Percentiles rank a stretch among this genome's conserved stretches.
phyloP scores from a whole-genome alignment of 2,329 filamentous ascomycete genomes.

The Aspergillaceae sp. region DNA sequence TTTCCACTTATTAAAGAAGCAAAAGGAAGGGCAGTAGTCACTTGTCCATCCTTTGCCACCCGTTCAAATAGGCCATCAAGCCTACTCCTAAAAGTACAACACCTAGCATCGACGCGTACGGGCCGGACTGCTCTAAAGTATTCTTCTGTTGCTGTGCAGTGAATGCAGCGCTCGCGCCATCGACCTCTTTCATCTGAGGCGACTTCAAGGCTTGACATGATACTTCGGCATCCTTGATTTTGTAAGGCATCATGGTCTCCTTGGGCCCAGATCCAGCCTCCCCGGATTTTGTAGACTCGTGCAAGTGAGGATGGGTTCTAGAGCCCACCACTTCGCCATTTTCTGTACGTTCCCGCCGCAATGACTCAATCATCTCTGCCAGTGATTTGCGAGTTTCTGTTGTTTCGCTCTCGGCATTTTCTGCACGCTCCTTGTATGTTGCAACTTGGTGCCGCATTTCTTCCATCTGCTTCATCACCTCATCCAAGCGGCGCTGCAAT shows the following conservation, averaged over 20 bases:
- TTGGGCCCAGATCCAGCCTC: neutral
- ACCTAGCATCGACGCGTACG: slow-evolving; percentile 73
- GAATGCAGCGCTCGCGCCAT: slow-evolving; percentile 36
- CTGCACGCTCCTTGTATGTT: slow-evolving; percentile 65
- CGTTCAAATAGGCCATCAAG: slow-evolving; percentile 78
- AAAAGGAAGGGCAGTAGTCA: slow-evolving; percentile 15
- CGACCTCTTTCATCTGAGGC: slow-evolving; percentile 33
- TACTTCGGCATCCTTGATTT: slow-evolving; percentile 9
- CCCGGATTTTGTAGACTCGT: slow-evolving; percentile 2
- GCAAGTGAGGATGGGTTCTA: slow-evolving; percentile 9
- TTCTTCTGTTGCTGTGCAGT: slow-evolving; percentile 29
- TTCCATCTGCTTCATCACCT: slow-evolving; percentile 70
- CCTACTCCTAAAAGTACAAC: slow-evolving; percentile 75
- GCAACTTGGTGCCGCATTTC: slow-evolving; percentile 74
- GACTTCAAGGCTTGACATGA: slow-evolving; percentile 43
- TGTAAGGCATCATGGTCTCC: neutral
- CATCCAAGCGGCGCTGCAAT: slow-evolving; percentile 64
- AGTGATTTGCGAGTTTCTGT: slow-evolving; percentile 64
- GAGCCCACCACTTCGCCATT: slow-evolving; percentile 38
- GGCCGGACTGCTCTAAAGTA: slow-evolving; percentile 50
- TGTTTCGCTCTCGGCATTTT: slow-evolving; percentile 70
- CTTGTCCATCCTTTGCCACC: slow-evolving; percentile 58
- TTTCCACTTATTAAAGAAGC: neutral
- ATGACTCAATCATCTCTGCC: slow-evolving; percentile 77
- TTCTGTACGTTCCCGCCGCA: slow-evolving; percentile 59